These are phyloP conservation scores for Coffea canephora DNA, from an alignment of 257 asterid species.

Conservation along the genomic window DNA sequence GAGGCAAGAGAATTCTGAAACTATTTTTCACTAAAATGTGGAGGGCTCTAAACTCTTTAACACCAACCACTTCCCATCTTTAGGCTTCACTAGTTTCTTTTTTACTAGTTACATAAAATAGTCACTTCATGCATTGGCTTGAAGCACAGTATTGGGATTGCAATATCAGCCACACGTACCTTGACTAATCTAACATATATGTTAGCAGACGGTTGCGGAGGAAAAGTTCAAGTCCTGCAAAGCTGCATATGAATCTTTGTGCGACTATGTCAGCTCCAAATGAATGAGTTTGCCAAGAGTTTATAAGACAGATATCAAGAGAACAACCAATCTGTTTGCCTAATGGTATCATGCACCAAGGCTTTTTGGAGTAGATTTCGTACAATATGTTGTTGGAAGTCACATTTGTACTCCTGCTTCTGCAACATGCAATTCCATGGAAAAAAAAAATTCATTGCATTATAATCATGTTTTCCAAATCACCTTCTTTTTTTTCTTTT, in stretches of 20 bases:
- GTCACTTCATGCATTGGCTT: too few species aligned
- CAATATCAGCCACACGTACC: too few species aligned
- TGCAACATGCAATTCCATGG: neutral
- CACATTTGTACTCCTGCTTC: neutral
- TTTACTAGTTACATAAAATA: too few species aligned
- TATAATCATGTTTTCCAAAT: too few species aligned
- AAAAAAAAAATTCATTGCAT: too few species aligned
- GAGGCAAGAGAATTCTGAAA: neutral
- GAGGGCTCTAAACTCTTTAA: too few species aligned
- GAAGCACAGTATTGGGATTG: too few species aligned
- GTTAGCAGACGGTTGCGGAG: conserved; percentile 58
- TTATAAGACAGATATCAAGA: neutral
- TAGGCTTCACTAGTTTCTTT: too few species aligned
- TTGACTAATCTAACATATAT: neutral
- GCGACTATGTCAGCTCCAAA: conserved; percentile 42
- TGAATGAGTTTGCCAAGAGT: conserved; percentile 7
- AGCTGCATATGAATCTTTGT: conserved; percentile 74
- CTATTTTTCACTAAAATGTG: too few species aligned
- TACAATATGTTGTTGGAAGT: neutral
- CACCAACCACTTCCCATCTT: too few species aligned
- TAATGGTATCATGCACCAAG: neutral
- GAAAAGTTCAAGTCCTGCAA: conserved; percentile 85
- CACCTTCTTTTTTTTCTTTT: too few species aligned
- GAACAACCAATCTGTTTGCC: neutral
- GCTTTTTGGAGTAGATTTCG: neutral